Evolutionary conservation across 768 basidiomycete genomes (phyloP).

Genomic region (Brasilioporus rufonigricans): DNA sequence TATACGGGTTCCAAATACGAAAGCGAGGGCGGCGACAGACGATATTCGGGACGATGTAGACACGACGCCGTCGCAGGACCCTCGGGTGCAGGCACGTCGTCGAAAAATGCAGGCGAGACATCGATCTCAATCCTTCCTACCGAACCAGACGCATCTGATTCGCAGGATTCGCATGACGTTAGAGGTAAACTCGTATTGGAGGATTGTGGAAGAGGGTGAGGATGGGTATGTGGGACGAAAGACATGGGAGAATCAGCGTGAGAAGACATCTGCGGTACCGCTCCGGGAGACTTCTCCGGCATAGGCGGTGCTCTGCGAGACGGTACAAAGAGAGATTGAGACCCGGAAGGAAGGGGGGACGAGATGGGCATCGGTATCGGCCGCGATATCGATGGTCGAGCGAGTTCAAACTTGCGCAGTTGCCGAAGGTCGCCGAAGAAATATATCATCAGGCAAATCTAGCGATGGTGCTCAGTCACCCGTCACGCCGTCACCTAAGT

Average conservation of each 20-base stretch:
- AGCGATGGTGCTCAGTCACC: conserved; percentile 3
- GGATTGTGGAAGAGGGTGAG: conserved; percentile 1
- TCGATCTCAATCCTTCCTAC: conserved; percentile 28
- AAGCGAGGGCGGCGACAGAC: conserved; percentile 16
- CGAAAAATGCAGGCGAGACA: conserved; percentile 45
- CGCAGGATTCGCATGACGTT: conserved; percentile 20
- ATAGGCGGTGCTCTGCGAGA: neutral
- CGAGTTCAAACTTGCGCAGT: conserved; percentile 74
- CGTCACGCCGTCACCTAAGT: neutral
- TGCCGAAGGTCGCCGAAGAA: conserved; percentile 79
- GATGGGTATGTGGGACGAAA: neutral
- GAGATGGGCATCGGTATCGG: conserved; percentile 26
- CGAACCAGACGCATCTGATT: conserved; percentile 8
- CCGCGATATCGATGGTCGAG: conserved; percentile 61
- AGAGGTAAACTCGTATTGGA: conserved; percentile 5
- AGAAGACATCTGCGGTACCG: neutral
- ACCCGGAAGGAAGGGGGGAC: conserved; percentile 5
- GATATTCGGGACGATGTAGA: conserved; percentile 31
- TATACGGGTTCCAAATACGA: conserved; percentile 19
- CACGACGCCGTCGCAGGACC: conserved; percentile 44
- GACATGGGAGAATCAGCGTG: conserved; percentile 17
- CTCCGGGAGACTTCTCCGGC: conserved; percentile 1
- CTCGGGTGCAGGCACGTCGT: conserved; percentile 43
- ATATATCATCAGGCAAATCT: conserved; percentile 71
- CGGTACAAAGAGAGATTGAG: conserved; percentile 8